A percentile compares a stretch with the other conserved stretches of the same genome.
These are phyloP conservation scores for Rhytidiadelphus loreus DNA, from an alignment of 225 moss, liverwort and hornwort species.

Conservation along the genomic window DNA sequence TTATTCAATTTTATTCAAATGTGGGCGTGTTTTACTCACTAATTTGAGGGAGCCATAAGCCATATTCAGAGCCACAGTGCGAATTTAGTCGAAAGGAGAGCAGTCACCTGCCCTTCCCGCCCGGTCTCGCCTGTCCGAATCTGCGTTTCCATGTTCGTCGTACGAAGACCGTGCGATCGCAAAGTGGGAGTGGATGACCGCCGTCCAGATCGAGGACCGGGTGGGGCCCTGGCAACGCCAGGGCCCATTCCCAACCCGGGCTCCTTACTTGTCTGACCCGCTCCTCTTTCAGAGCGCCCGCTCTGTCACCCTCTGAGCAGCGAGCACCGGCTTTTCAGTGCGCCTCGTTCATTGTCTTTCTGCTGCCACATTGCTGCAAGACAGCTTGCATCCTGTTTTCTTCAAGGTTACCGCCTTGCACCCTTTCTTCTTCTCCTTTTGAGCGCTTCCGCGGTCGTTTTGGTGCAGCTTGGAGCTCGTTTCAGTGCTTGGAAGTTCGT, in stretches of 20 bases:
- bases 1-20: not conserved
- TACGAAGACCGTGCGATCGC: constrained; percentile 13
- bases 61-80: not conserved
- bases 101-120: constrained; percentile 19
- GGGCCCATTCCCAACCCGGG: too few species aligned
- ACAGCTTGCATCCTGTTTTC: constrained; percentile 11
- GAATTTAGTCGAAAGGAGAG: not conserved
- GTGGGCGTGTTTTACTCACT: not conserved
- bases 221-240: too few species aligned
- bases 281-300: not conserved
- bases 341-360: not conserved
- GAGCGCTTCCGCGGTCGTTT: not conserved
- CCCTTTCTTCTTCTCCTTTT: not conserved
- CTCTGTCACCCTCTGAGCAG: constrained; percentile 25
- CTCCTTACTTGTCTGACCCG: not conserved
- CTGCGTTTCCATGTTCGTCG: constrained; percentile 5
- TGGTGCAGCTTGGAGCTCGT: not conserved
- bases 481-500: not conserved
- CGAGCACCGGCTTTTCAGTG: constrained; percentile 8
- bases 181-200: not conserved
- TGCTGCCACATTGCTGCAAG: constrained; percentile 20
- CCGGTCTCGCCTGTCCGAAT: not conserved
- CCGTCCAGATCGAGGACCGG: constrained; percentile 6
- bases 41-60: not conserved
- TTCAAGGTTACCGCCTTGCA: not conserved